Percentiles rank a stretch among this genome's conserved stretches.
These are phyloP conservation scores for Sphaceloma murrayae DNA, from an alignment of 2,329 filamentous ascomycete species.

Conservation along the genomic window DNA sequence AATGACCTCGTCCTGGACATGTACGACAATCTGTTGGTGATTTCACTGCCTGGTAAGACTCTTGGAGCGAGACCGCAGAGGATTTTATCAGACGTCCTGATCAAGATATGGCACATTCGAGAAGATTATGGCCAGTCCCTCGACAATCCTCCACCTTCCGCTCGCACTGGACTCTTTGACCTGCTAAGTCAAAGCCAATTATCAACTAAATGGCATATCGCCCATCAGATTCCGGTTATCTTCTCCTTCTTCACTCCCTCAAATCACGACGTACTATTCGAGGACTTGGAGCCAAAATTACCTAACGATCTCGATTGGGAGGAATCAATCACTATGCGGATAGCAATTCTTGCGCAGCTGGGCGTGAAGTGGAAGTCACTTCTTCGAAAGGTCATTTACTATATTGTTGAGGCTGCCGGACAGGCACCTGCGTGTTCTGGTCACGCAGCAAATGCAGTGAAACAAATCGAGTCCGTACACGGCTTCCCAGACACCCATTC, in stretches of 20 bases:
- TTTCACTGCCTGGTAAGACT: constrained; percentile 55
- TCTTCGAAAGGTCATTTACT: constrained; percentile 77
- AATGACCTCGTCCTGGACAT: constrained; percentile 61
- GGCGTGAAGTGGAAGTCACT: constrained; percentile 80
- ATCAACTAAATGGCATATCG: constrained; percentile 65
- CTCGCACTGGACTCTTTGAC: constrained; percentile 62
- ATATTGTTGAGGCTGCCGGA: constrained; percentile 85
- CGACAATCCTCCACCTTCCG: constrained; percentile 42
- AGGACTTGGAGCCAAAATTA: constrained; percentile 72
- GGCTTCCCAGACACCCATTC: constrained; percentile 55
- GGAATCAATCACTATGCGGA: constrained; percentile 77
- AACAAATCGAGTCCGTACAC: constrained; percentile 55
- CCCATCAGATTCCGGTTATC: constrained; percentile 57
- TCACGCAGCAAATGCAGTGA: constrained; percentile 66
- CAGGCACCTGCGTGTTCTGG: constrained; percentile 53
- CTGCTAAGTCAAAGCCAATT: constrained; percentile 60
- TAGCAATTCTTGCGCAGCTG: constrained; percentile 65
- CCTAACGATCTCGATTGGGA: constrained; percentile 59
- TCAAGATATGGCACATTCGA: constrained; percentile 57
- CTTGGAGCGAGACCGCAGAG: constrained; percentile 62
- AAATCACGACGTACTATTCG: constrained; percentile 72
- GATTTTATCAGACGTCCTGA: constrained; percentile 57
- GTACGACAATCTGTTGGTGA: constrained; percentile 66
- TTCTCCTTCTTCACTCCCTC: constrained; percentile 77
- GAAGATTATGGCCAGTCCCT: constrained; percentile 53